Conservation (phyloP, 257 asterid species). For the Capsicum pubescens region DNA sequence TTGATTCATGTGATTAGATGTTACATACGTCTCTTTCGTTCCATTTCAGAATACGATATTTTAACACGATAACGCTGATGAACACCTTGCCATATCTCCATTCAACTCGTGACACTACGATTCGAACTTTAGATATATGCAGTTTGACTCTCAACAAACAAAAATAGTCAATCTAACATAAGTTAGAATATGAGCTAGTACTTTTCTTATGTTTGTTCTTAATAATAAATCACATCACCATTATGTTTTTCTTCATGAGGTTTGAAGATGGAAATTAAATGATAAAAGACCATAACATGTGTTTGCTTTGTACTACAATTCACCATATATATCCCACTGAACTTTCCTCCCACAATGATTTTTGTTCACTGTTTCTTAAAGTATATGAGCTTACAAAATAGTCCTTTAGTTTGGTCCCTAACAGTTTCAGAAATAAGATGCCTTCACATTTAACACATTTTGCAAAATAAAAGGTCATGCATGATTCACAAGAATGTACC, state of each 20-base stretch:
- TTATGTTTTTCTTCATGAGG: neutral
- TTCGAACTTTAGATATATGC: too few relatives aligned
- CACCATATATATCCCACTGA: neutral
- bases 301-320: neutral
- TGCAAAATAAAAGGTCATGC: neutral
- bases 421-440: neutral
- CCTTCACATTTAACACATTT: constrained; percentile 14
- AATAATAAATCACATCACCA: neutral
- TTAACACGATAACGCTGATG: neutral
- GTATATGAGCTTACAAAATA: neutral
- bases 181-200: neutral
- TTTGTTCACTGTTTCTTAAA: neutral
- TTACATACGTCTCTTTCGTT: neutral
- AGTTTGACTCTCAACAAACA: too few relatives aligned
- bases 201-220: neutral
- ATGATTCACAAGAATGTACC: neutral
- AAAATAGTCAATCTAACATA: too few relatives aligned
- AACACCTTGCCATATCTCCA: neutral
- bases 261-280: neutral
- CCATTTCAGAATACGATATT: neutral
- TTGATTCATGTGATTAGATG: neutral
- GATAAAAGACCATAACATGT: constrained; percentile 30
- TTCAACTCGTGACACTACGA: too few relatives aligned
- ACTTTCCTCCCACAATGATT: neutral
- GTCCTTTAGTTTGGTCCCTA: constrained; percentile 26